A percentile compares a stretch with the other conserved stretches of the same genome.
Conservation (phyloP, 1,284 basidiomycete genomes). For the Fistulina hepatica region DNA sequence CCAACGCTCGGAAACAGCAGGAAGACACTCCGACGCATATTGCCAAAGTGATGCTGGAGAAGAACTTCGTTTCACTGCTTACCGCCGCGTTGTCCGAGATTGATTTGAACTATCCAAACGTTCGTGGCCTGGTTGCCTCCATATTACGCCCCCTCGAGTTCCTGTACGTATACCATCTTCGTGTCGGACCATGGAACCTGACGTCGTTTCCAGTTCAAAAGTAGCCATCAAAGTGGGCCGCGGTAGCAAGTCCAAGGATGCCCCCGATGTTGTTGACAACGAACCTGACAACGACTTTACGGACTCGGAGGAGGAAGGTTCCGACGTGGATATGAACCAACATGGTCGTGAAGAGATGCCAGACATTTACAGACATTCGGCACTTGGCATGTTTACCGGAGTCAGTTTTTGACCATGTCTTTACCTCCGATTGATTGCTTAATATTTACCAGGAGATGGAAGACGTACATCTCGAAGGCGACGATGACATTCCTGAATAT, state of each 20-base stretch:
- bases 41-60: constrained; percentile 98
- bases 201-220: constrained; percentile 56
- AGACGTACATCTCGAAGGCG: constrained; percentile 60
- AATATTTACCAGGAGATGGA: constrained; percentile 61
- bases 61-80: constrained; percentile 86
- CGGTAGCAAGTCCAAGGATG: constrained; percentile 60
- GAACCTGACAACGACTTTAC: constrained; percentile 41
- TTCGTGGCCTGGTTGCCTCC: constrained; percentile 75
- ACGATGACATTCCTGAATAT: constrained; percentile 67
- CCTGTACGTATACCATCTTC: constrained; percentile 43
- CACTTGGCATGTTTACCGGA: constrained; percentile 89
- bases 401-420: constrained; percentile 35
- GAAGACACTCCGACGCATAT: constrained; percentile 85
- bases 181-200: constrained; percentile 6
- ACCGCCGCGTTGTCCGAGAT: constrained; percentile 88
- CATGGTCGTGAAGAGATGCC: constrained; percentile 70
- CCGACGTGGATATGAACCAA: constrained; percentile 48
- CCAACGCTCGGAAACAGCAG: constrained; percentile 45
- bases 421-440: constrained; percentile 10
- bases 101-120: constrained; percentile 92
- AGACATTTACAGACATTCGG: constrained; percentile 93
- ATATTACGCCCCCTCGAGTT: constrained; percentile 87
- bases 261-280: constrained; percentile 34
- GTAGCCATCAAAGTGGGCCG: constrained; percentile 96
- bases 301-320: constrained; percentile 51